These are phyloP conservation scores for Tetraselmis chui DNA, from an alignment of 139 green algal species.

Conservation along the genomic window DNA sequence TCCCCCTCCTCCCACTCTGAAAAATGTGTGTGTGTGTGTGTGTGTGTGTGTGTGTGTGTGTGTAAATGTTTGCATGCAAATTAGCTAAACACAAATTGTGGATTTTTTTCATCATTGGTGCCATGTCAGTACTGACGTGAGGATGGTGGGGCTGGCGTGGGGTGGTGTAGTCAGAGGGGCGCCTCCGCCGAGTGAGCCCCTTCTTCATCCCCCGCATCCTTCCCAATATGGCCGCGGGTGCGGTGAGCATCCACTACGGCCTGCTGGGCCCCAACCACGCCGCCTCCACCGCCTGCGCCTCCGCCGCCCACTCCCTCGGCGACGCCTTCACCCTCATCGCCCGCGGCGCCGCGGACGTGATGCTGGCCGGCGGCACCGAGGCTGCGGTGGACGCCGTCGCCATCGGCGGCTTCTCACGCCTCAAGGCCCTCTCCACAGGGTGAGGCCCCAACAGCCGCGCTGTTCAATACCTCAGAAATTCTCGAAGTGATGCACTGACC, in stretches of 20 bases:
- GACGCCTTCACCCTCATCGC: constrained; percentile 80
- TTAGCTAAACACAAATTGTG: no score
- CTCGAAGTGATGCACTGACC: no score
- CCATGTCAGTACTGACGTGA: no score
- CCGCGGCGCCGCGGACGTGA: constrained; percentile 76
- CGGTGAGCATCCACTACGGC: constrained; percentile 73
- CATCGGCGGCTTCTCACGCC: constrained; percentile 71
- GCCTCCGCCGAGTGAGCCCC: constrained; percentile 62
- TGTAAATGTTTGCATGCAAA: no score
- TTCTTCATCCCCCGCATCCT: constrained; percentile 91
- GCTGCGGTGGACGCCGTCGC: constrained; percentile 68
- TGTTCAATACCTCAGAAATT: no score
- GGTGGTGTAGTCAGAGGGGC: no score
- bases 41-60: no score
- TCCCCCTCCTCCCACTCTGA: no score
- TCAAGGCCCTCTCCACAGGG: constrained; percentile 60
- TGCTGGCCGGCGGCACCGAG: constrained; percentile 62
- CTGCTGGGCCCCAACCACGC: constrained; percentile 75
- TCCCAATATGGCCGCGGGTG: constrained; percentile 85
- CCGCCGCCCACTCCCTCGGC: constrained; percentile 57
- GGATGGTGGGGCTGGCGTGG: no score
- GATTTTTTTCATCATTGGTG: no score
- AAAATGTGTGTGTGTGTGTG: no score
- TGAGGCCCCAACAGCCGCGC: no score
- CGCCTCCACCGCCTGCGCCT: constrained; percentile 63